Evolutionary conservation across 805 yeast species (phyloP), one percentile per base, ranked within the genome.

Genomic region (Candida chauliodis): DNA sequence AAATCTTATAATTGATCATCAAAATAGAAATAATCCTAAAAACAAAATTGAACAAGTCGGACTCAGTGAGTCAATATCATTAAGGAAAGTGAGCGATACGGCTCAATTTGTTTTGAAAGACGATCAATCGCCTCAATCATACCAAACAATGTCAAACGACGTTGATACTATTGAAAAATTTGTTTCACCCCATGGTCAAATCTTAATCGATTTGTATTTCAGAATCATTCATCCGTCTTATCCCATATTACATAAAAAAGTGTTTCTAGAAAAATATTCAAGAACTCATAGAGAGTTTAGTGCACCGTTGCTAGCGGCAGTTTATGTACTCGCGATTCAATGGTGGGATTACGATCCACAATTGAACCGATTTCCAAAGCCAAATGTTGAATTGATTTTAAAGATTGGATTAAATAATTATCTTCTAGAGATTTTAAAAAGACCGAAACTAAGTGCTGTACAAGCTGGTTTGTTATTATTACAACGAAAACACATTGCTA

Each of bases 331-430:
- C 41, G 95, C 97, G 0, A 74, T 86, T 30, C 91, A 87, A 55
- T 88, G 95, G 95, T 90, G 97, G 97, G 91, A 86, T 48, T 81
- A 81, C 56, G 90, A 81, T 51, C 84, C 95, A 2, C 80, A 76
- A 43, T 66, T 90, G 37, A 76, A 87, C 36, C 78, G 85, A 16
- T 78, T 76, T 38, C 81, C 89, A 0, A 84, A 86, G 47, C 97
- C 97, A 0, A 84, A 87, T 55, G 80, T 78, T 4, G 76, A 75
- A 8, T 43, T 53, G 31, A 63, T 69, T 17, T 51, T 68, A 46
- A 64, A 63, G 42, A 63, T 69, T 16, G 78, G 80, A 1, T 62
- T 91, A 40, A 81, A 80, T 50, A 76, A 80, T 42, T 74, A 86
- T 43, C 87, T 95, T 1, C 58, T 79, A 30, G 90, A 86, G 46